Base-by-base conservation (phyloP, 1,284 basidiomycete species). In the Sanghuangporus baumii region DNA sequence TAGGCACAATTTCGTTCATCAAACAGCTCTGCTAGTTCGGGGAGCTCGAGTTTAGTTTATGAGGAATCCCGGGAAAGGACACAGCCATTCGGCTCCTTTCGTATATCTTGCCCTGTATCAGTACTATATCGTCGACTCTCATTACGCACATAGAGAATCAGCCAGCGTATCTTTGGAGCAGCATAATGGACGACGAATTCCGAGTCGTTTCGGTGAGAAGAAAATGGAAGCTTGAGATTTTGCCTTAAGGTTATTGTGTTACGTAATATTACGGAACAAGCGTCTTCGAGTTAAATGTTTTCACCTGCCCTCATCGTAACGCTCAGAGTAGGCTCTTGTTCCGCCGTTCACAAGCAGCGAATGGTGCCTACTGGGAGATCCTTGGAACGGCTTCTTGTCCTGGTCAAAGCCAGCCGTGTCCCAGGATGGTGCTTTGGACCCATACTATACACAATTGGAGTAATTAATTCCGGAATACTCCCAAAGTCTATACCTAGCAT, bases 371-470 rank as follows among this genome's bases (percentile, higher is more conserved):
- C 37, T 7, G 20, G 3, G 34, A 52, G 36, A 41, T 9, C 38
- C 16, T 38, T 34, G 34, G 41, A 62, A 36, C 16, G 47, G 12
- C 18, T 65, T n/a, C 26, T 56, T 18, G 34, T 62, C 8, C 47
- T 60, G 16, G 55, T 56, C 31, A 55, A 37, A 55, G 63, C 61
- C 31, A 70, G 69, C 47, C 66, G 69, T n/a, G 64, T 68, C 31
- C 56, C 65, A n/a, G 66, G 67, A 23, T 71, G 69, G 69, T 66
- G 62, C 23, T 70, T 70, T 59, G 69, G 67, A 14, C 69, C 69
- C n/a, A 69, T 71, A 43, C 61, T 71, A 23, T 69, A 68, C 50
- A 65, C 66, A 5, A 68, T 71, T n/a, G 69, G 69, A 34, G 56
- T 68, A 18, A 66, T 71, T 20, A 67, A 71, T 47, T 69, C 69